phyloP scores from a whole-genome alignment of 345 rosid genomes.

The Bretschneidera sinensis region DNA sequence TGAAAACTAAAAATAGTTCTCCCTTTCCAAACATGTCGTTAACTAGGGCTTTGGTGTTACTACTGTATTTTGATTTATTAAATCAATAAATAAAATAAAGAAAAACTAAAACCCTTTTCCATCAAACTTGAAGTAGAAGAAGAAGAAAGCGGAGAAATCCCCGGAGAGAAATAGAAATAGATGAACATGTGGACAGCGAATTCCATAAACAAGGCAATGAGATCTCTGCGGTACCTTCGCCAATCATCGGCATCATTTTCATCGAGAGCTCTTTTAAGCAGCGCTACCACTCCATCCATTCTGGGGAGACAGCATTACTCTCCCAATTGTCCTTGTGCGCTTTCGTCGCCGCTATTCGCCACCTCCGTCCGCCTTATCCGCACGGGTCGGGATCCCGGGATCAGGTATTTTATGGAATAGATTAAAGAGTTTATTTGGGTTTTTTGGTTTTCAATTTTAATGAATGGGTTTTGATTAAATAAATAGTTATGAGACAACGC shows the following conservation, averaged over 20 bases:
- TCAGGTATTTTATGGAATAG: conserved; percentile 20
- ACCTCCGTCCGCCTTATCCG: conserved; percentile 44
- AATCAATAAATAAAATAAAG: no score
- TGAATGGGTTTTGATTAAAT: neutral
- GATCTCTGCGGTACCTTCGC: conserved; percentile 24
- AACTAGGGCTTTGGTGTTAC: conserved; percentile 19
- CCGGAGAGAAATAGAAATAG: neutral
- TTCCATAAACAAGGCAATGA: conserved; percentile 19
- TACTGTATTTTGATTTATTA: no score
- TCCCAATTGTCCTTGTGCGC: conserved; percentile 2
- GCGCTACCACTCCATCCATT: conserved; percentile 15
- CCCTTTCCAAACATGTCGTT: no score
- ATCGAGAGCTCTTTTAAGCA: conserved; percentile 13
- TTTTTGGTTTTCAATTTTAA: conserved; percentile 6
- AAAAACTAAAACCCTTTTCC: neutral
- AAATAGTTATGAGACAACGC: conserved; percentile 55
- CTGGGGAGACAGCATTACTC: conserved; percentile 13
- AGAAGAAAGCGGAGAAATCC: neutral
- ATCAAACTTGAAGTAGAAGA: neutral
- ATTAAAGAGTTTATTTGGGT: neutral
- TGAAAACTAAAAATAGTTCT: no score
- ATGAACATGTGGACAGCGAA: conserved; percentile 18
- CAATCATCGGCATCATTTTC: conserved; percentile 21
- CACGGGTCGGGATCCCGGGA: conserved; percentile 36
- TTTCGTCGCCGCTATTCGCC: conserved; percentile 19